phyloP scores from a whole-genome alignment of 148 eudicot species.

The Cornus controversa region DNA sequence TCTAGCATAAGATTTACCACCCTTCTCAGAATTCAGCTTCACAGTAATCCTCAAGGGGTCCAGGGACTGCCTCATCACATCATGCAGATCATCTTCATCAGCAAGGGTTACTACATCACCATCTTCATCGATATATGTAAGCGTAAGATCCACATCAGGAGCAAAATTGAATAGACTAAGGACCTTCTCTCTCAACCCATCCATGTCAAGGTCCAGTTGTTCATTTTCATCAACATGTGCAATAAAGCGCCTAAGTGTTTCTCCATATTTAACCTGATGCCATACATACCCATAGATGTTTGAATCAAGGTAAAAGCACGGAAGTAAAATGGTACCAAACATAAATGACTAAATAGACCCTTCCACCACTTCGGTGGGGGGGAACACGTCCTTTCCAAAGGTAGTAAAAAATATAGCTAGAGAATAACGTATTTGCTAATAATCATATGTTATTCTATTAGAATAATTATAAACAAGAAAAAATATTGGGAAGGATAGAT shows the following conservation, averaged over 20 bases:
- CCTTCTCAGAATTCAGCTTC: constrained; percentile 27
- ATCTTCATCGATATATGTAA: constrained; percentile 77
- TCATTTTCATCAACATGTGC: constrained; percentile 33
- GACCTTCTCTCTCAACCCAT: constrained; percentile 50
- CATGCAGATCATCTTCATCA: constrained; percentile 68
- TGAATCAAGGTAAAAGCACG: neutral
- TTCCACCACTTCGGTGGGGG: no score
- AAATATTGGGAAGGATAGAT: no score
- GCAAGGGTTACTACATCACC: constrained; percentile 60
- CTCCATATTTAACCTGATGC: constrained; percentile 62
- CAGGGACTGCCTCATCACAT: constrained; percentile 55
- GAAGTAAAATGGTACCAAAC: no score
- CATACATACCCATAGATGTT: neutral
- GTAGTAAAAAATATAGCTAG: no score
- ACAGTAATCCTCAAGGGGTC: constrained; percentile 71
- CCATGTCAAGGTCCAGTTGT: constrained; percentile 44
- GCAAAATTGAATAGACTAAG: constrained; percentile 49
- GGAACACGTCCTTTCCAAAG: no score
- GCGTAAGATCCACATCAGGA: constrained; percentile 31
- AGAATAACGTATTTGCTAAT: no score
- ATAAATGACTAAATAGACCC: no score
- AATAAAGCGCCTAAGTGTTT: constrained; percentile 71
- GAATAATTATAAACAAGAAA: no score
- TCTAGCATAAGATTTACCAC: constrained; percentile 8
- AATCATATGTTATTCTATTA: no score